Base-by-base conservation (phyloP, 495 filamentous ascomycete species). In the Aspergillus bertholletiae region DNA sequence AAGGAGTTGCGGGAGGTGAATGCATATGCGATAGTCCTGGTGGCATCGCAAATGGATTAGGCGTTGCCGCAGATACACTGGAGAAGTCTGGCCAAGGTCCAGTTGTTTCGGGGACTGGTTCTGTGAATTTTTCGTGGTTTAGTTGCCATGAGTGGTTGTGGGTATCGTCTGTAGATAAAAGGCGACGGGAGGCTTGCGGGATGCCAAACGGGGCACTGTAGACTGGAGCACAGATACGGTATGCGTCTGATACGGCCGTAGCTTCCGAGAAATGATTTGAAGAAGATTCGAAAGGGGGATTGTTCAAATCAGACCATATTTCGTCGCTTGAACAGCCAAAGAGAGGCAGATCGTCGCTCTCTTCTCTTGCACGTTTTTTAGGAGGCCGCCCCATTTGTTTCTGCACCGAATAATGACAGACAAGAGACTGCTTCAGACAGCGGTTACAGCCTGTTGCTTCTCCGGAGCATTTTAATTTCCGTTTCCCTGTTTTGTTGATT, bases 391-490 rank as follows among this genome's bases (percentile, higher is more conserved):
- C 75, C 75, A 78, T 78, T 46, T 70, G 72, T 53, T 77, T 78
- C 49, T 78, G 75, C 55, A 69, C 56, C 2, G 75, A 78, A 49
- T 77, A 78, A 52, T 75, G 68, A 46, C 75, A 78, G 51, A 32
- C 18, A 17, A 78, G 63, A 3, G 64, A 63, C 49, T 78, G 74
- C 34, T 73, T 74, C 53, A 66, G 53, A 48, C 75, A 78, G 21
- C 75, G 70, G 48, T 58, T 58, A 51, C 75, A 78, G 1, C 75
- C 75, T 12, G 60, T 57, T n/a, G 54, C 28, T 47, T 77, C 73
- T 0, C 75, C 75, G 3, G 75, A 78, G 63, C 75, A 78, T 68
- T 77, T 78, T 47, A 78, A 59, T 54, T 78, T 78, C 44, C 75
- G 68, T 55, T 71, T 72, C 55, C 75, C 75, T 78, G 46, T 52